phyloP scores from a whole-genome alignment of 495 filamentous ascomycete species.

The Penicillium tannophilum region DNA sequence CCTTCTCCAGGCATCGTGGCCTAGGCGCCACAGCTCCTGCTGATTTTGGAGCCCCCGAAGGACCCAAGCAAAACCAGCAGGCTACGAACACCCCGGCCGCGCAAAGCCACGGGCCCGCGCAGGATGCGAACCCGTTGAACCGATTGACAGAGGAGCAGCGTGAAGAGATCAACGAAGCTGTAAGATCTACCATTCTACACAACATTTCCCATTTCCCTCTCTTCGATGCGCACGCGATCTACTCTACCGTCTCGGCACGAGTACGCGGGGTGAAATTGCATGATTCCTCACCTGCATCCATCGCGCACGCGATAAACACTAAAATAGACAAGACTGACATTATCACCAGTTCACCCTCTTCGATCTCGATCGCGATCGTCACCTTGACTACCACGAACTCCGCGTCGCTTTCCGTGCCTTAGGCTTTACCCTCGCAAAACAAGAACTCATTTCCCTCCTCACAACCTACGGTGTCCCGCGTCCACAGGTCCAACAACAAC shows the following conservation, averaged over 20 bases:
- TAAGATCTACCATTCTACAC: slow-evolving; percentile 44
- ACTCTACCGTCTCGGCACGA: not conserved
- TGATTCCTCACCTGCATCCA: not conserved
- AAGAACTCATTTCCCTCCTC: slow-evolving; percentile 76
- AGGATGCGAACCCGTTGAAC: slow-evolving; percentile 51
- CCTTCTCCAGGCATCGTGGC: slow-evolving; percentile 43
- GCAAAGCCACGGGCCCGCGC: slow-evolving; percentile 40
- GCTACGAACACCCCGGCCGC: slow-evolving; percentile 28
- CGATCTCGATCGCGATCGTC: slow-evolving; percentile 92
- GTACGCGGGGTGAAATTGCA: not conserved
- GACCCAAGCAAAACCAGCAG: slow-evolving; percentile 34
- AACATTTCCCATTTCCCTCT: not conserved
- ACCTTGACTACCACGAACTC: slow-evolving; percentile 97
- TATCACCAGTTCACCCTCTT: slow-evolving; percentile 81
- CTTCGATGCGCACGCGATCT: not conserved
- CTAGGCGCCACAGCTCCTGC: slow-evolving; percentile 30
- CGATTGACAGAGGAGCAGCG: slow-evolving; percentile 80
- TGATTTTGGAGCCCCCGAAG: slow-evolving; percentile 35
- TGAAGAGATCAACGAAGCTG: slow-evolving; percentile 88
- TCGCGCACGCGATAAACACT: slow-evolving; percentile 2
- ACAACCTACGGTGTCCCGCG: slow-evolving; percentile 69
- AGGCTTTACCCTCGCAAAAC: slow-evolving; percentile 86
- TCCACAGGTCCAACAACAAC: slow-evolving; percentile 49
- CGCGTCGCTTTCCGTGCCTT: slow-evolving; percentile 96
- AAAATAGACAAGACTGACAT: not conserved